Evolutionary conservation across 176 grass and related monocot species (phyloP).

Genomic region (Elaeis guineensis): DNA sequence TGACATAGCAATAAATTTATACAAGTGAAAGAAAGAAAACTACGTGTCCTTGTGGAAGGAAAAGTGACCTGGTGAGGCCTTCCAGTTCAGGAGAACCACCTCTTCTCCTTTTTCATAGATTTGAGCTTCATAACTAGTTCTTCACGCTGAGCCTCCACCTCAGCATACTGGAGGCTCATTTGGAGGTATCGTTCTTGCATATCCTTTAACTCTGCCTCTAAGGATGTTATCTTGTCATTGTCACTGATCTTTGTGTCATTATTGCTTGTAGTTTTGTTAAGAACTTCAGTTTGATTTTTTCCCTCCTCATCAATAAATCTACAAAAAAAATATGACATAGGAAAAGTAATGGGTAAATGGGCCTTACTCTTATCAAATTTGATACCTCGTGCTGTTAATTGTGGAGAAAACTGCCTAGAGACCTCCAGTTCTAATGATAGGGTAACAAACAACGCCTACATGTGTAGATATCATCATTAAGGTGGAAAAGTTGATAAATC

Average conservation of each 20-base stretch:
- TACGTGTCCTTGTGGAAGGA: background rate
- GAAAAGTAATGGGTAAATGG: background rate
- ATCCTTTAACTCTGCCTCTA: constrained; percentile 81
- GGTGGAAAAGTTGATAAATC: too few species aligned
- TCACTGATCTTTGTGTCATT: constrained; percentile 24
- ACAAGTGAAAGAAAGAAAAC: background rate
- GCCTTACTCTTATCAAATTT: too few species aligned
- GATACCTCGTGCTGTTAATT: too few species aligned
- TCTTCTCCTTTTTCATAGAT: constrained; percentile 43
- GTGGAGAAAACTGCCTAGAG: too few species aligned
- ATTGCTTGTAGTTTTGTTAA: background rate
- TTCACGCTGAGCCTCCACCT: constrained; percentile 78
- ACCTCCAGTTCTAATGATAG: too few species aligned
- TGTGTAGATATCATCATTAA: too few species aligned
- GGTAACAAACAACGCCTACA: too few species aligned
- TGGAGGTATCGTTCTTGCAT: constrained; percentile 62
- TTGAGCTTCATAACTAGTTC: constrained; percentile 78
- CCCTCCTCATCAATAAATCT: constrained; percentile 26
- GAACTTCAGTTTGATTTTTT: constrained; percentile 22
- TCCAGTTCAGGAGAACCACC: constrained; percentile 59
- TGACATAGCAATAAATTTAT: background rate
- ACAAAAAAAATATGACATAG: background rate
- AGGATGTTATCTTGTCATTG: constrained; percentile 30
- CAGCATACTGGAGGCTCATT: constrained; percentile 72
- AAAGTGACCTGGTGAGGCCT: constrained; percentile 4